Evolutionary conservation across 345 rosid genomes (phyloP), one percentile per base, ranked within the genome.

Genomic region (Alliaria petiolata): DNA sequence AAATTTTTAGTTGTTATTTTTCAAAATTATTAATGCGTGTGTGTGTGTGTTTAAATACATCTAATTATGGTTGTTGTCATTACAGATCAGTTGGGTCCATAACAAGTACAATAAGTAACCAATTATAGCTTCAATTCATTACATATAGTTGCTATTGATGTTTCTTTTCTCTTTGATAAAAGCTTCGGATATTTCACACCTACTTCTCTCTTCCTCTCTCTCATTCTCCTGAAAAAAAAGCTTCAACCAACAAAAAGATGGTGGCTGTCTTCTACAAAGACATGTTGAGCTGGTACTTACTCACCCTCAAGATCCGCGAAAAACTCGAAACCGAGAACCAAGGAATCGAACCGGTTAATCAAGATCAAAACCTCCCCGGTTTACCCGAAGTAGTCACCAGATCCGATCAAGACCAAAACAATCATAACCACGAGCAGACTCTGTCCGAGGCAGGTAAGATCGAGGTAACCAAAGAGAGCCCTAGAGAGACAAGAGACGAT

Each of bases 401-500:
- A 67, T 60, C 69, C 38, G 69, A 75, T 17, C 75, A 36, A 69
- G 65, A 62, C 9, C 75, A 53, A 9, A 73, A 64, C 52, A 15
- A 59, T 62, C 78, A 69, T 14, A 65, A 66, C 71, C 71, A 75
- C 26, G 65, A 77, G 49, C 74, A 74, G 40, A 42, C 62, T 8
- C 70, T 66, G 40, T 56, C 84, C 26, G 74, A 77, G 28, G n/a
- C 83, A 28, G 39, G 54, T 50, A 70, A 65, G 72, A 67, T 68
- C 22, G 83, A 74, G 16, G 62, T 75, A 1, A 62, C 11, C 51
- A 69, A 75, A 49, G 84, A 53, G 33, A 70, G 68, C 9, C 56
- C 76, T 8, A 53, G 15, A n/a, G 65, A 74, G 9, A 76, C 85
- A 2, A 51, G 61, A 47, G 87, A 81, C 4, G 92, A 90, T 13